Evolutionary conservation across 2,329 filamentous ascomycete species (phyloP).

Genomic region (Trichocomaceae sp.): DNA sequence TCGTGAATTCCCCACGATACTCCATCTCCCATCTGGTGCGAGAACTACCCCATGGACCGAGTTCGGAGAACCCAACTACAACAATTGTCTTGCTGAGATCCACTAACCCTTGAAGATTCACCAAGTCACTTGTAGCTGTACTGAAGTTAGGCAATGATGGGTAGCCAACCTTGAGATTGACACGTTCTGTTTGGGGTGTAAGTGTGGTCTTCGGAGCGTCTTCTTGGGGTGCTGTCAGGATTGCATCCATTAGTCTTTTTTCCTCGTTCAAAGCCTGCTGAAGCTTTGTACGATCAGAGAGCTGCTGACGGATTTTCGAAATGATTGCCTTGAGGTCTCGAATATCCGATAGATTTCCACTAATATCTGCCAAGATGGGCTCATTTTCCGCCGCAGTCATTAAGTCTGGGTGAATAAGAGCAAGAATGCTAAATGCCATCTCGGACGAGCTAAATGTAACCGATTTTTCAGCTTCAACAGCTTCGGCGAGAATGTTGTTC

Average conservation of each 20-base stretch:
- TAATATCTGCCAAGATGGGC: slow-evolving; percentile 93
- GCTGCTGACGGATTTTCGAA: slow-evolving; percentile 86
- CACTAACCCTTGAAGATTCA: slow-evolving; percentile 87
- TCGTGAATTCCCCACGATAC: slow-evolving; percentile 87
- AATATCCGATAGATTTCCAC: slow-evolving; percentile 95
- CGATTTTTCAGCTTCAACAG: slow-evolving; percentile 57
- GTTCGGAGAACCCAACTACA: slow-evolving; percentile 90
- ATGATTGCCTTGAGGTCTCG: slow-evolving; percentile 90
- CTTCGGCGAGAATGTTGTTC: slow-evolving; percentile 96
- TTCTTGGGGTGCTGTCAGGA: background rate
- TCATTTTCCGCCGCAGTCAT: slow-evolving; percentile 92
- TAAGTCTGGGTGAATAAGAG: slow-evolving; percentile 86
- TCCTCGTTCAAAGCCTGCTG: slow-evolving; percentile 91
- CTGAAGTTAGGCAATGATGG: slow-evolving; percentile 87
- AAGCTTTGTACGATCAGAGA: slow-evolving; percentile 90
- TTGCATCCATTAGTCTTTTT: slow-evolving; percentile 83
- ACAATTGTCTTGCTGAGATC: slow-evolving; percentile 97
- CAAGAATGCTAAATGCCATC: slow-evolving; percentile 66
- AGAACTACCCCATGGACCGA: slow-evolving; percentile 92
- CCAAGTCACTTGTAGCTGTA: slow-evolving; percentile 73
- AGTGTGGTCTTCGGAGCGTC: background rate
- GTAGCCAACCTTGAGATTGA: slow-evolving; percentile 93
- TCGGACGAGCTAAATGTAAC: background rate
- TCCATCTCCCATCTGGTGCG: slow-evolving; percentile 99
- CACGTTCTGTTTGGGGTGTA: background rate